Percentiles rank a stretch among this genome's conserved stretches.
Conservation (phyloP, 768 basidiomycete species). For the Termitomyces sp. region DNA sequence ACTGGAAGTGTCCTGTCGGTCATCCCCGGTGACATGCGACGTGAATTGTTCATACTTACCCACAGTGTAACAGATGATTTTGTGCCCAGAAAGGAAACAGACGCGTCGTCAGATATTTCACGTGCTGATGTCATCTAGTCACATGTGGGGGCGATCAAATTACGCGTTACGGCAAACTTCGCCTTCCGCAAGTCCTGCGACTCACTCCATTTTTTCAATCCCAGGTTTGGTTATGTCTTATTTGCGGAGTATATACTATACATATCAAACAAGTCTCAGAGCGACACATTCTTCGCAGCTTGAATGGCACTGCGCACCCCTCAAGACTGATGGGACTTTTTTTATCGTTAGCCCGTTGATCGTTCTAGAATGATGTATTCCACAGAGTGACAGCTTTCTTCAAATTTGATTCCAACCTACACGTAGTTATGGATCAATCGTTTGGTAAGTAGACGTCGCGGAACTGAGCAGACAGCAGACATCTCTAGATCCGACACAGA, state of each 20-base stretch:
- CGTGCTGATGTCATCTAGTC: not conserved
- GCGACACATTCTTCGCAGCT: not conserved
- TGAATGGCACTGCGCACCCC: not conserved
- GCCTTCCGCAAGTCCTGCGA: not conserved
- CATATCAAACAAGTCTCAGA: not conserved
- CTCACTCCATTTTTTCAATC: not conserved
- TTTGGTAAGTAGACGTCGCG: not conserved
- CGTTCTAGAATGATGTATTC: not conserved
- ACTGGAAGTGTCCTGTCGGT: not conserved
- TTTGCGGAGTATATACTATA: not conserved
- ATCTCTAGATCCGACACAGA: not conserved
- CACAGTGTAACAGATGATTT: too few relatives aligned
- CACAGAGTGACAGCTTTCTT: not conserved
- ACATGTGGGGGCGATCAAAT: too few relatives aligned
- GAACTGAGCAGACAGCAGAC: not conserved
- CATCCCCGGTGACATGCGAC: too few relatives aligned
- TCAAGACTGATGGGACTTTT: not conserved
- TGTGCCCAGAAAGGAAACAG: too few relatives aligned
- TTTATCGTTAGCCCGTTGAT: not conserved
- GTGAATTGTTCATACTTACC: not conserved
- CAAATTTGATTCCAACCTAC: not conserved
- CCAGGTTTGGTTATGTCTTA: not conserved
- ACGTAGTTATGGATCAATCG: not conserved
- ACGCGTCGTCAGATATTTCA: not conserved
- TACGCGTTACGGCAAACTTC: too few relatives aligned